Conservation (phyloP, 1,284 basidiomycete species). For the Sphaerobolus stellatus region DNA sequence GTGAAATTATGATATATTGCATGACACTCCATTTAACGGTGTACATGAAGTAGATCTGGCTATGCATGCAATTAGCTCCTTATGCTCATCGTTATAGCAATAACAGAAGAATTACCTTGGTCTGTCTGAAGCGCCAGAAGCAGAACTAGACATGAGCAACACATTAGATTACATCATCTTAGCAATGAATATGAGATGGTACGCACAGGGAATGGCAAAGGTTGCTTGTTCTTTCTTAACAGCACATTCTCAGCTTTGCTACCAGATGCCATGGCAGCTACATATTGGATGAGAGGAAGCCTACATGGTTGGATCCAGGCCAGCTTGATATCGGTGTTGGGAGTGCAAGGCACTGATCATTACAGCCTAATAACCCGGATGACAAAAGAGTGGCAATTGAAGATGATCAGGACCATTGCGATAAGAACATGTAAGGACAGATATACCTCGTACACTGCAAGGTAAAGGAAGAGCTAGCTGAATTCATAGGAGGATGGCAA, state of each 20-base stretch:
- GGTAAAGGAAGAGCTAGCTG: not conserved
- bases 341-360: slow-evolving; percentile 78
- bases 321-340: slow-evolving; percentile 17
- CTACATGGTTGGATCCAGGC: slow-evolving; percentile 38
- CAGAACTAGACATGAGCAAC: slow-evolving; percentile 54
- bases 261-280: slow-evolving; percentile 63
- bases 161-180: not conserved
- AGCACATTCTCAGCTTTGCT: slow-evolving; percentile 67
- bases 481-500: slow-evolving; percentile 13
- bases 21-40: slow-evolving; percentile 83
- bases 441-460: slow-evolving; percentile 40
- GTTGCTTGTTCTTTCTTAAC: slow-evolving; percentile 74
- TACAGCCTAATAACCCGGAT: slow-evolving; percentile 70
- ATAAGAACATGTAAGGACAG: too few relatives aligned
- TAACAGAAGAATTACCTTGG: slow-evolving; percentile 52
- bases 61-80: slow-evolving; percentile 7
- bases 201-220: slow-evolving; percentile 72
- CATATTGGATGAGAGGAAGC: slow-evolving; percentile 81
- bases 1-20: slow-evolving; percentile 82
- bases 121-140: slow-evolving; percentile 75
- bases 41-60: slow-evolving; percentile 86
- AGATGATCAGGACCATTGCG: not conserved
- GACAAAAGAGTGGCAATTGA: slow-evolving; percentile 18
- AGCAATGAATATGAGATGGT: slow-evolving; percentile 10
- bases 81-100: not conserved